These are phyloP conservation scores for Leccinum subfulvum DNA, from an alignment of 1,284 basidiomycete genomes.

Conservation along the genomic window DNA sequence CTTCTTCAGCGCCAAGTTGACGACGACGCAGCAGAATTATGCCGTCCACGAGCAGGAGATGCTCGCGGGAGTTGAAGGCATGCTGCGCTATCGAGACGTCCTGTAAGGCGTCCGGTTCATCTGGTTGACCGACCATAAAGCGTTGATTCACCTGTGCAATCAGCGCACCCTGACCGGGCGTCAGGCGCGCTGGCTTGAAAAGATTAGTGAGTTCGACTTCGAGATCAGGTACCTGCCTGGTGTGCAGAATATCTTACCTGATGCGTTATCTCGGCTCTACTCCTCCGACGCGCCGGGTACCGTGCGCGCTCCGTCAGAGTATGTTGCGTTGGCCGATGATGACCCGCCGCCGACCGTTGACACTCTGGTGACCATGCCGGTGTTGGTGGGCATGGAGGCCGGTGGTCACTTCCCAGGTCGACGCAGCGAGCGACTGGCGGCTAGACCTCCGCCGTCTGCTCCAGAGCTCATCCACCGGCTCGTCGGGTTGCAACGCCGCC, in stretches of 20 bases:
- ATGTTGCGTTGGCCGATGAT: too few species aligned
- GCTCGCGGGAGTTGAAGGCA: constrained; percentile 14
- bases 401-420: too few species aligned
- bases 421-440: too few species aligned
- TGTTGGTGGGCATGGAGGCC: too few species aligned
- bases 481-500: too few species aligned
- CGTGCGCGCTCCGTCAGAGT: neutral
- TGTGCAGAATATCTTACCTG: constrained; percentile 17
- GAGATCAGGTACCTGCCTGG: constrained; percentile 8
- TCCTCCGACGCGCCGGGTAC: constrained; percentile 18
- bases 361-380: too few species aligned
- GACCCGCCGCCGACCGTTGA: too few species aligned
- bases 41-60: constrained; percentile 18
- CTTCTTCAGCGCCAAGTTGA: constrained; percentile 41
- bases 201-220: constrained; percentile 14
- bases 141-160: constrained; percentile 30
- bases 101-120: constrained; percentile 30
- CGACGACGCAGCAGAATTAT: constrained; percentile 33
- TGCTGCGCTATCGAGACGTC: constrained; percentile 18
- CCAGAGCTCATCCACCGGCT: too few species aligned
- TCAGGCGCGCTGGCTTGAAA: constrained; percentile 40
- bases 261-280: constrained; percentile 28
- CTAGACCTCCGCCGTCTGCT: too few species aligned
- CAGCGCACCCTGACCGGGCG: constrained; percentile 35
- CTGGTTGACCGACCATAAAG: constrained; percentile 40